Evolutionary conservation across 1,139 yeast genomes (phyloP), one percentile per base, ranked within the genome.

Genomic region (Yamadazyma jaroonii): DNA sequence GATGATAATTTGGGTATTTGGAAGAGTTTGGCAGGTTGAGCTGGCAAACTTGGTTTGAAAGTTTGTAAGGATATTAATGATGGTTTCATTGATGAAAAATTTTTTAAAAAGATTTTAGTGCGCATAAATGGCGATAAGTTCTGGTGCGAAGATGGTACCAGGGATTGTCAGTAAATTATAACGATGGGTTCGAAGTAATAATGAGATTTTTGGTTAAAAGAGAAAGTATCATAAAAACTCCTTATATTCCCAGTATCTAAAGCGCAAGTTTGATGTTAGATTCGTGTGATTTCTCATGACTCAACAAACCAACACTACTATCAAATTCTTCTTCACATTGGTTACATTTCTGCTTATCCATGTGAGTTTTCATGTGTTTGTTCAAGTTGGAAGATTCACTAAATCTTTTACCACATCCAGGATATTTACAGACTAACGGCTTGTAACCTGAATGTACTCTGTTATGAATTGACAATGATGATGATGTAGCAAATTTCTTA

Each of bases 361-460:
- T 30, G 55, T 84, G 94, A 2, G 75, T 77, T 52, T 77, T 84
- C 81, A 87, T 77, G 57, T 92, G 98, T 53, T 92, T 92, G 17
- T 88, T 82, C 49, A 90, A 67, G 55, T 92, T 90, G 11, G 95
- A 84, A 32, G 92, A 81, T 56, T 92, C 97, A 43, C 94, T 83
- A 54, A 92, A 92, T 37, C 88, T 64, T 58, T 87, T 88, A 17
- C 79, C 83, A 57, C 98, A 92, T 0, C 88, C 85, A 0, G 84
- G 84, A 64, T 77, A 75, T 47, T 81, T 82, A 59, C 98, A 92
- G 31, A 61, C 65, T 47, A 89, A 69, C 1, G 97, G 97, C 57
- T 86, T 87, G 45, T 85, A 77, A 4, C 81, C 81, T 3, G 77
- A 70, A 49, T 77, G 83, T 2, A 72, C 74, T 39, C 82, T 55